phyloP scores from a whole-genome alignment of 2,329 filamentous ascomycete species.

The Colletotrichum caudatum region DNA sequence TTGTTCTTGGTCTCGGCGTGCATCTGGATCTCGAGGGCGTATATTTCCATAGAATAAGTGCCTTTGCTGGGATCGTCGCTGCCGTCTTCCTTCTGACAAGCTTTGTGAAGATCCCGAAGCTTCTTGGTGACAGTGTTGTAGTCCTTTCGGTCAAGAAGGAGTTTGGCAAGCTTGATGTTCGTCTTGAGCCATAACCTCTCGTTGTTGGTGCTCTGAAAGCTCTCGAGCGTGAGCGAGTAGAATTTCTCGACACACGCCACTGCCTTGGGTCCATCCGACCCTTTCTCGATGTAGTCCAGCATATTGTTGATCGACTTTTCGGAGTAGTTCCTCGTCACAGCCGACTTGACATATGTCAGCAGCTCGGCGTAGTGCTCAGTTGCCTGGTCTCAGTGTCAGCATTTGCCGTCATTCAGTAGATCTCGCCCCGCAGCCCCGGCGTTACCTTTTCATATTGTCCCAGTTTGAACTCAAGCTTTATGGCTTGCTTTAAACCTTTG shows the following conservation, averaged over 20 bases:
- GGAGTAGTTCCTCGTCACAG: constrained; percentile 97
- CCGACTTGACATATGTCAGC: constrained; percentile 95
- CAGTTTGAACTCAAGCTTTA: constrained; percentile 96
- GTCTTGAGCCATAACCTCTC: constrained; percentile 98
- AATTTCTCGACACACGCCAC: constrained; percentile 91
- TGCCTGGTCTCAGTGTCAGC: constrained; percentile 66
- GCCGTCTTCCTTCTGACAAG: constrained; percentile 89
- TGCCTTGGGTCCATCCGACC: constrained; percentile 74
- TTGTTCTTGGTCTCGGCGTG: constrained; percentile 97
- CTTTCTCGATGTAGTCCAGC: constrained; percentile 97
- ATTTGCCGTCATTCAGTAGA: not conserved
- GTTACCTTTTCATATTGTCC: constrained; percentile 84
- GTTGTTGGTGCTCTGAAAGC: constrained; percentile 97
- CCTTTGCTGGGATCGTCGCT: constrained; percentile 94
- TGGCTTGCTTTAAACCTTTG: constrained; percentile 97
- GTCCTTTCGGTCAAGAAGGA: constrained; percentile 92
- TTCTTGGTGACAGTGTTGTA: constrained; percentile 85
- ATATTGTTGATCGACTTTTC: constrained; percentile 99
- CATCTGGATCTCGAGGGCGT: constrained; percentile 98
- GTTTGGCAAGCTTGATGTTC: constrained; percentile 93
- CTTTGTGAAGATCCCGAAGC: constrained; percentile 86
- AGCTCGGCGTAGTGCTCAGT: constrained; percentile 94
- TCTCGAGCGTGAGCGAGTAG: constrained; percentile 91
- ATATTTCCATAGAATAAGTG: constrained; percentile 95
- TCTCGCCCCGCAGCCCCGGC: not conserved